Percentiles rank a stretch among this genome's conserved stretches.
phyloP scores from a whole-genome alignment of 441 rosid species.

The Euphorbia celastroides region DNA sequence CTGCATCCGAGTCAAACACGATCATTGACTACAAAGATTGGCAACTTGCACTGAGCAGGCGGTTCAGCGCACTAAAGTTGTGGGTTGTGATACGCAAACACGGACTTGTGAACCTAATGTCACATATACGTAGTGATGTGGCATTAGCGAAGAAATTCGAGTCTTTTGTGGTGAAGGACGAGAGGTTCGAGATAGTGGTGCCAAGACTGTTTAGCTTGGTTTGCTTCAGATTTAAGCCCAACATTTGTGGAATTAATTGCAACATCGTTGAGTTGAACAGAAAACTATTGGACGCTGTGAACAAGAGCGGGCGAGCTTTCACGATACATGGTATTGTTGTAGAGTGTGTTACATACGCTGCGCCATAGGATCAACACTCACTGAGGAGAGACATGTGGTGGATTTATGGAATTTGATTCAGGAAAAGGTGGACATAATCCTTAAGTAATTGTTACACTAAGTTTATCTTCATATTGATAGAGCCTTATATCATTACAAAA shows the following conservation, averaged over 20 bases:
- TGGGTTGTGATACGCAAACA: too few species aligned
- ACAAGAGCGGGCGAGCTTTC: constrained; percentile 22
- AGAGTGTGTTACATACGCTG: too few species aligned
- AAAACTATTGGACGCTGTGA: constrained; percentile 13
- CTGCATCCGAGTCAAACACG: not conserved
- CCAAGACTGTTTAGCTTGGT: constrained; percentile 13
- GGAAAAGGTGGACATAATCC: constrained; percentile 11
- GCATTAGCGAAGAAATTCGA: constrained; percentile 4
- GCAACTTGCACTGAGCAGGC: constrained; percentile 25
- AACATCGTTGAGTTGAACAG: not conserved
- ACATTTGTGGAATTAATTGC: not conserved
- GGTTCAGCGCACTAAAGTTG: constrained; percentile 27
- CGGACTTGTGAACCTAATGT: too few species aligned
- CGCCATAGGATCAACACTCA: constrained; percentile 24
- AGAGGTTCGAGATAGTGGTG: constrained; percentile 15
- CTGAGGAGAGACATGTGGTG: constrained; percentile 21
- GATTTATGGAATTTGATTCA: constrained; percentile 26
- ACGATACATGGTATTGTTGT: too few species aligned
- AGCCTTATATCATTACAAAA: too few species aligned
- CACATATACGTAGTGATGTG: constrained; percentile 23
- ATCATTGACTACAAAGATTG: constrained; percentile 31
- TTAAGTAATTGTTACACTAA: too few species aligned
- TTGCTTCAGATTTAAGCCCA: constrained; percentile 31
- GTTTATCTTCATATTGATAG: too few species aligned
- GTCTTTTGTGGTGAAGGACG: constrained; percentile 4